Evolutionary conservation across 2,329 filamentous ascomycete genomes (phyloP).

Genomic region (Aspergillus fischeri): DNA sequence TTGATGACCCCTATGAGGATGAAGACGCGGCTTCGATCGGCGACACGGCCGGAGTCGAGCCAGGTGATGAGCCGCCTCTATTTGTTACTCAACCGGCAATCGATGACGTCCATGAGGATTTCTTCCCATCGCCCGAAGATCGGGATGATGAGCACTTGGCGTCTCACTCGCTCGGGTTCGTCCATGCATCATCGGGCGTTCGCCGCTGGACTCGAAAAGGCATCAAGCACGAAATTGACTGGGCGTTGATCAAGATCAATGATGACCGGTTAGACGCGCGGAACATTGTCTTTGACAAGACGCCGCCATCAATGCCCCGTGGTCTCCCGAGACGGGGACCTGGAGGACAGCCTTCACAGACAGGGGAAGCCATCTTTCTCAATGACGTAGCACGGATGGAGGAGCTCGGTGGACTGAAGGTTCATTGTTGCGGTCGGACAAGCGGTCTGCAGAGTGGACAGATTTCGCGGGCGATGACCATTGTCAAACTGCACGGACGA

Average conservation of each 20-base stretch:
- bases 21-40: constrained; percentile 57
- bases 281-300: constrained; percentile 58
- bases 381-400: constrained; percentile 52
- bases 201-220: constrained; percentile 68
- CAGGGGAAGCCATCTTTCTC: constrained; percentile 45
- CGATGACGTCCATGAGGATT: constrained; percentile 77
- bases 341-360: constrained; percentile 47
- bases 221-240: constrained; percentile 87
- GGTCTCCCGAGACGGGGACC: constrained; percentile 41
- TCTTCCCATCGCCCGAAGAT: constrained; percentile 74
- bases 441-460: constrained; percentile 75
- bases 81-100: constrained; percentile 87
- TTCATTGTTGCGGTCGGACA: constrained; percentile 85
- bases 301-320: constrained; percentile 7
- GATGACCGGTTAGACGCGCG: constrained; percentile 65
- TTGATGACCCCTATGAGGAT: constrained; percentile 52
- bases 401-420: constrained; percentile 66
- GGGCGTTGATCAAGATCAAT: constrained; percentile 82
- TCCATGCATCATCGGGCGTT: constrained; percentile 88
- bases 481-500: constrained; percentile 83
- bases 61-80: constrained; percentile 70
- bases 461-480: constrained; percentile 72
- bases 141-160: constrained; percentile 77
- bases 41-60: constrained; percentile 73
- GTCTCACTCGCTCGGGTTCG: constrained; percentile 72